Conservation (phyloP, 164 flowering plant genomes). For the Umbilicus rupestris region DNA sequence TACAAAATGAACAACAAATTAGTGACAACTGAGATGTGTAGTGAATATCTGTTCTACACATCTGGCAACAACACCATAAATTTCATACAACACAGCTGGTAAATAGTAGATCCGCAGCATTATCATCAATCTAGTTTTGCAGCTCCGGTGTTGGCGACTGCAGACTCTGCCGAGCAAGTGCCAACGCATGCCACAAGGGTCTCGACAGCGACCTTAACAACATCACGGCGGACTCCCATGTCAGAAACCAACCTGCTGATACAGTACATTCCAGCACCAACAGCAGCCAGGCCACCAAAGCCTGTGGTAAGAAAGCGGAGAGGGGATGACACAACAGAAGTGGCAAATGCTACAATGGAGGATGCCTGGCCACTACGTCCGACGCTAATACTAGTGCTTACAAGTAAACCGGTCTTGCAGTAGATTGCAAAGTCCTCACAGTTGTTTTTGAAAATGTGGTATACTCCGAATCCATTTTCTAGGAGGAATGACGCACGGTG, state of each 20-base stretch:
- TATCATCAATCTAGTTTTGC: background rate
- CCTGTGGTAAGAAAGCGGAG: background rate
- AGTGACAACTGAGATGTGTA: background rate
- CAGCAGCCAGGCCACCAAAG: background rate
- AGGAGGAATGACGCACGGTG: constrained; percentile 25
- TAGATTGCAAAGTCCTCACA: constrained; percentile 4
- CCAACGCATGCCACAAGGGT: constrained; percentile 2
- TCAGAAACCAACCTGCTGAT: constrained; percentile 7
- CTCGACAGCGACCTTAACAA: background rate
- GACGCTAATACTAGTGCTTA: background rate
- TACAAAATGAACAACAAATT: background rate
- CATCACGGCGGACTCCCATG: constrained; percentile 7
- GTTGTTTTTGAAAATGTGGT: constrained; percentile 23
- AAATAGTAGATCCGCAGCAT: background rate
- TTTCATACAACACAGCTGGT: background rate
- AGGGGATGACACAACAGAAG: background rate
- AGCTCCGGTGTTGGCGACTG: background rate
- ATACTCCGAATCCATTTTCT: constrained; percentile 65
- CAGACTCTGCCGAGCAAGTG: background rate
- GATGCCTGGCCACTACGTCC: constrained; percentile 6
- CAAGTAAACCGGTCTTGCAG: constrained; percentile 4
- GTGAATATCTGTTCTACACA: background rate
- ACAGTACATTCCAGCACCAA: constrained; percentile 1
- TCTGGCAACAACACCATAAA: background rate
- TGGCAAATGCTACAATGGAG: background rate